Base-by-base conservation (phyloP, 1,284 basidiomycete species). In the Irpex sp. region DNA sequence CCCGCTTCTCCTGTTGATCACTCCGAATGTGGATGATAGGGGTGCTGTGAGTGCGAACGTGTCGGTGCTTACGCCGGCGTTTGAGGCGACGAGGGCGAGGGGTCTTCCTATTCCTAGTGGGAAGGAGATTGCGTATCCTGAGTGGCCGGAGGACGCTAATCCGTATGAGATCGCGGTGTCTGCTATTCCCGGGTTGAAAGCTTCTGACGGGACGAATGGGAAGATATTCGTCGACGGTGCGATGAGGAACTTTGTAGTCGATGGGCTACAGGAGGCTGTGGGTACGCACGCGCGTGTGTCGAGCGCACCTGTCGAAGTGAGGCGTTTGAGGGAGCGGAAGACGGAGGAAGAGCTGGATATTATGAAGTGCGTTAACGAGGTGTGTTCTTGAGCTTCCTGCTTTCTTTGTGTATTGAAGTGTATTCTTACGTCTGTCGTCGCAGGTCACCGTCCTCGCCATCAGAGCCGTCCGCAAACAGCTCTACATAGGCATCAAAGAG, bases 301-400 rank as follows among this genome's bases (percentile, higher is more conserved):
- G 7, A 79, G 78, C 35, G 84, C 86, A 0, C 83, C 84, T 19
- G 62, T 73, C 4, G 80, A 80, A 57, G 77, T 93, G n/a, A 78
- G 78, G 19, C 75, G 78, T 45, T 71, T 93, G 37, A 79, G 93
- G 19, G 89, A 93, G 72, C 79, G 86, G 64, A 94, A 94, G 73
- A 90, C 87, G 21, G 62, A 72, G 10, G 78, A 85, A 48, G 93
- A 94, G 69, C 75, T 93, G 12, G 81, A 81, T 8, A 79, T 94
- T 57, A 71, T 94, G 71, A 84, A 81, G 67, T 94, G 91, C 69
- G 90, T 80, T 4, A 94, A 93, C 69, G 88, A 93, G 80, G 91
- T 92, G 47, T 48, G 77, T 7, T 3, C 28, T 33, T 33, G 5
- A 7, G 7, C 4, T 28, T 5, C 6, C 28, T 28, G 28, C 28